A percentile compares a stretch with the other conserved stretches of the same genome.
Evolutionary conservation across 2,329 filamentous ascomycete species (phyloP).

Genomic region (Fonsecaea pugnacius): DNA sequence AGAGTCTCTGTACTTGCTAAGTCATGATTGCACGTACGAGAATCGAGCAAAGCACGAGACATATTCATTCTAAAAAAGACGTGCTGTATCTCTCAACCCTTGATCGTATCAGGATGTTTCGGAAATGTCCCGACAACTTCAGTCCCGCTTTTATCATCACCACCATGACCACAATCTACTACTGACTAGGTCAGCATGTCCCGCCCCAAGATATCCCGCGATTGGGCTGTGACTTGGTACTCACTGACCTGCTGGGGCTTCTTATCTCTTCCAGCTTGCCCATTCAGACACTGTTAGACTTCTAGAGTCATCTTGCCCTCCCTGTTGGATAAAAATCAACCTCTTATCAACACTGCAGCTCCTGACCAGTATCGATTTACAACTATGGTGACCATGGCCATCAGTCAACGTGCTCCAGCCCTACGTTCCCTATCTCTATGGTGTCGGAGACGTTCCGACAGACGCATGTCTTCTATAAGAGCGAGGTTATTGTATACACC

Average conservation of each 20-base stretch:
- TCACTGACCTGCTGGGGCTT: background rate
- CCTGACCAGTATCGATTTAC: slow-evolving; percentile 1
- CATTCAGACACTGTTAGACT: background rate
- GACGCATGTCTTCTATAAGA: background rate
- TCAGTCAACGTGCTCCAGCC: background rate
- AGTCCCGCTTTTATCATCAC: background rate
- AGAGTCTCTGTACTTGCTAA: too few species aligned
- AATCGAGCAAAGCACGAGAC: too few species aligned
- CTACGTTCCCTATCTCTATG: background rate
- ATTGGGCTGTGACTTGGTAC: background rate
- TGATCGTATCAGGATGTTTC: background rate
- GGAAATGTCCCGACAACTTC: background rate
- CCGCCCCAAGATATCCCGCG: background rate
- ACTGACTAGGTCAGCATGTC: background rate
- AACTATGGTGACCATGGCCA: slow-evolving; percentile 1
- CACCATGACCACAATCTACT: too few species aligned
- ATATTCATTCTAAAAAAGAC: too few species aligned
- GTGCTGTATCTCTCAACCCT: too few species aligned
- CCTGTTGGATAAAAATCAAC: slow-evolving; percentile 1
- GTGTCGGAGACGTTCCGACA: slow-evolving; percentile 10
- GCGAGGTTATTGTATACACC: slow-evolving; percentile 1
- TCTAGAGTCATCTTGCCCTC: background rate
- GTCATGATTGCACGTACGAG: too few species aligned
- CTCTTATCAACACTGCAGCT: slow-evolving; percentile 9
- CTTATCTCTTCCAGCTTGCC: slow-evolving; percentile 9